A percentile compares a stretch with the other conserved stretches of the same genome.
Conservation (phyloP, 257 asterid genomes). For the Scutellaria barbata region DNA sequence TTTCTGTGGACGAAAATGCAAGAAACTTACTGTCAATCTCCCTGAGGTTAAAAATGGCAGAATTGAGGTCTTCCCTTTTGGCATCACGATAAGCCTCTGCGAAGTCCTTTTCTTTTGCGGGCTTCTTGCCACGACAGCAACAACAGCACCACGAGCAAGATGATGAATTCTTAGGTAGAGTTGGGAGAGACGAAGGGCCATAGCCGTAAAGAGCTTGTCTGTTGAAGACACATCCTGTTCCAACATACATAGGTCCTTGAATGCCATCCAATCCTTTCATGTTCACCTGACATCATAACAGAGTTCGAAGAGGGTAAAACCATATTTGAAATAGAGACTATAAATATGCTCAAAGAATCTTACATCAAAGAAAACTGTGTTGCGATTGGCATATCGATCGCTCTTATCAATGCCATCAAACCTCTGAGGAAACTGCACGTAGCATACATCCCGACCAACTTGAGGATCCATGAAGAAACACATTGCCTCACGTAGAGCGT, state of each 20-base stretch:
- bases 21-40: slow-evolving; percentile 85
- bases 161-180: slow-evolving; percentile 60
- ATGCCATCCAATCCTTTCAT: slow-evolving; percentile 98
- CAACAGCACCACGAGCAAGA: slow-evolving; percentile 81
- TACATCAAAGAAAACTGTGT: slow-evolving; percentile 97
- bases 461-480: slow-evolving; percentile 98
- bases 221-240: slow-evolving; percentile 90
- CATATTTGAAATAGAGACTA: background rate
- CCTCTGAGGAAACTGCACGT: slow-evolving; percentile 99
- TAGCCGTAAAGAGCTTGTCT: slow-evolving; percentile 98
- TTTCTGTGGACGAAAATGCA: background rate
- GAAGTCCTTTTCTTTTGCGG: slow-evolving; percentile 71
- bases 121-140: slow-evolving; percentile 78
- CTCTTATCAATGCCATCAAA: slow-evolving; percentile 97
- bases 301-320: background rate
- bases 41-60: slow-evolving; percentile 91
- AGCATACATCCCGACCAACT: slow-evolving; percentile 84
- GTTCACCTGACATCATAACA: slow-evolving; percentile 65
- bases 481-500: slow-evolving; percentile 97
- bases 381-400: slow-evolving; percentile 97
- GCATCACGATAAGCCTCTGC: slow-evolving; percentile 85
- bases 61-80: slow-evolving; percentile 87
- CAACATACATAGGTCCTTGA: slow-evolving; percentile 98
- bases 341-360: slow-evolving; percentile 34
- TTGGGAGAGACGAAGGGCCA: slow-evolving; percentile 74